phyloP scores from a whole-genome alignment of 2,329 filamentous ascomycete species.

The Pyrenophora teres region DNA sequence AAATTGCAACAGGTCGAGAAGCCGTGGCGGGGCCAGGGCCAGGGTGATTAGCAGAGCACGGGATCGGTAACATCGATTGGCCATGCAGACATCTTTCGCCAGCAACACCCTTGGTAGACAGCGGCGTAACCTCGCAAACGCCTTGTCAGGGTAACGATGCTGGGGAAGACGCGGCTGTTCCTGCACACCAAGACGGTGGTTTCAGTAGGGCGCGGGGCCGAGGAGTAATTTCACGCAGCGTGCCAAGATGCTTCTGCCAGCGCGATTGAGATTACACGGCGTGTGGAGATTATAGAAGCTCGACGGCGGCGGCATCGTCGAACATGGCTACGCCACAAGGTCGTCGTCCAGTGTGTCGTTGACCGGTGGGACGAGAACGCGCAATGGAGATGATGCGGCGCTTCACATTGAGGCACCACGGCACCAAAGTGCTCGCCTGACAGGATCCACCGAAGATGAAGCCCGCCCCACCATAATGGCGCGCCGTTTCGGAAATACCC shows the following conservation, averaged over 20 bases:
- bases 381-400: not conserved
- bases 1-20: constrained; percentile 42
- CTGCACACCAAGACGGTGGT: constrained; percentile 36
- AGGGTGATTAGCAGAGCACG: constrained; percentile 12
- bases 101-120: constrained; percentile 31
- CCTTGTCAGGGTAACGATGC: constrained; percentile 23
- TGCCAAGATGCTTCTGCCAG: constrained; percentile 27
- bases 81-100: constrained; percentile 26
- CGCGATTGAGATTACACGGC: constrained; percentile 25
- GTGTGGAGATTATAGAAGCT: not conserved
- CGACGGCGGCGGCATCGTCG: not conserved
- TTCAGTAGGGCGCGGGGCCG: constrained; percentile 31
- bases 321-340: not conserved
- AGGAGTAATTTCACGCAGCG: constrained; percentile 40
- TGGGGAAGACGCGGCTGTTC: constrained; percentile 28
- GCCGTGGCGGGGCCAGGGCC: constrained; percentile 24
- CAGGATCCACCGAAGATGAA: constrained; percentile 30
- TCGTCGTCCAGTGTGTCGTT: too few species aligned
- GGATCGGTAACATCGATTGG: constrained; percentile 29
- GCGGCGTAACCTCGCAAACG: constrained; percentile 23
- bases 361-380: too few species aligned
- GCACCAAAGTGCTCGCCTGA: constrained; percentile 11
- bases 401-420: constrained; percentile 6
- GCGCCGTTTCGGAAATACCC: constrained; percentile 27
- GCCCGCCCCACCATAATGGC: constrained; percentile 21